These are phyloP conservation scores for Aureobasidium leucospermi DNA, from an alignment of 2,329 filamentous ascomycete species.

Conservation along the genomic window DNA sequence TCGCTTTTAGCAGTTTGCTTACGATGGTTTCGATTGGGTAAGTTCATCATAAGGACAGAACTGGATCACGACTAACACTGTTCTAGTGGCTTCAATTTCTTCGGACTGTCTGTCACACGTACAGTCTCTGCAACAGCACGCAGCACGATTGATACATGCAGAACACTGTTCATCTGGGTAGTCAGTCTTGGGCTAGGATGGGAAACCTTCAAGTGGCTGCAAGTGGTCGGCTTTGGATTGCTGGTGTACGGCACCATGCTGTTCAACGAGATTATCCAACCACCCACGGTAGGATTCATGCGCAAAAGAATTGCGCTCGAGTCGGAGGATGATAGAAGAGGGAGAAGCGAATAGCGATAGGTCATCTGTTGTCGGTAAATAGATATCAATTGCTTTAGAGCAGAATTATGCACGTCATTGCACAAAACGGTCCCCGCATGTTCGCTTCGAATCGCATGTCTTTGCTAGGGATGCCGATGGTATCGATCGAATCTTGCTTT, in stretches of 20 bases:
- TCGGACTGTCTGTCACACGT: slow-evolving; percentile 87
- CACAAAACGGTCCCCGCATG: slow-evolving; percentile 1
- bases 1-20: slow-evolving; percentile 70
- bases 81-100: slow-evolving; percentile 90
- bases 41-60: slow-evolving; percentile 26
- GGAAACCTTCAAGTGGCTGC: slow-evolving; percentile 97
- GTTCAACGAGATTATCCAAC: slow-evolving; percentile 62
- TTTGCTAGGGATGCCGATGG: neutral
- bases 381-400: neutral
- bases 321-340: neutral
- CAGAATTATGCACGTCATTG: slow-evolving; percentile 8
- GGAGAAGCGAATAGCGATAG: neutral
- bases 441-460: neutral
- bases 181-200: slow-evolving; percentile 87
- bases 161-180: slow-evolving; percentile 97
- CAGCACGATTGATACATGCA: slow-evolving; percentile 94
- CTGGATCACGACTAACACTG: neutral
- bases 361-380: neutral
- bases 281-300: slow-evolving; percentile 3
- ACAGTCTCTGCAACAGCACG: slow-evolving; percentile 85
- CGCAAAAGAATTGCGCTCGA: slow-evolving; percentile 9
- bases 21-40: slow-evolving; percentile 99
- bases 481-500: neutral
- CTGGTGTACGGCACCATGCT: slow-evolving; percentile 95
- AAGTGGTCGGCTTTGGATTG: slow-evolving; percentile 79